Conservation (phyloP, 805 yeast species). For the Candida chauliodis region DNA sequence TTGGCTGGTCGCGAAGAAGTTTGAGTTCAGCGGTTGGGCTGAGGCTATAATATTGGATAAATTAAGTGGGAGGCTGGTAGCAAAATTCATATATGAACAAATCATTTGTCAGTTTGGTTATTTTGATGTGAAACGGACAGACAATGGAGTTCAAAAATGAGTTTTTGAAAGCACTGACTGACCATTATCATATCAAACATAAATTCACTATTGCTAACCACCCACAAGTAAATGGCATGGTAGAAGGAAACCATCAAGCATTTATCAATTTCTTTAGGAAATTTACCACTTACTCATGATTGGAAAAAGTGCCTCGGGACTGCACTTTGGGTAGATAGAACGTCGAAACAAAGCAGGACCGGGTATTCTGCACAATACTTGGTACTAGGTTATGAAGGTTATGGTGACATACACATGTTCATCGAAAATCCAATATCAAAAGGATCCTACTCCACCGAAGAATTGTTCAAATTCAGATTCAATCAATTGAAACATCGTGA, state of each 20-base stretch:
- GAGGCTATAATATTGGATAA: no score
- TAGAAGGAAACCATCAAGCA: background rate
- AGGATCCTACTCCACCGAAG: no score
- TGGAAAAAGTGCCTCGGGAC: background rate
- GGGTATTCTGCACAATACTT: conserved; percentile 3
- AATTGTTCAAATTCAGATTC: no score
- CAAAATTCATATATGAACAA: background rate
- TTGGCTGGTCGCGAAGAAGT: no score
- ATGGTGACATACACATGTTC: no score
- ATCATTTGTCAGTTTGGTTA: conserved; percentile 1
- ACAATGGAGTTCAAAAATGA: background rate
- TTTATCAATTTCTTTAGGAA: background rate
- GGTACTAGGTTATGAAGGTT: conserved; percentile 3
- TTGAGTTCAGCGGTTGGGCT: no score
- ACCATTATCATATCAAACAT: background rate
- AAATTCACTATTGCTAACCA: background rate
- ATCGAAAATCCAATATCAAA: no score
- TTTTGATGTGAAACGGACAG: background rate
- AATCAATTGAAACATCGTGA: no score
- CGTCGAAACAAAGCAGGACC: background rate
- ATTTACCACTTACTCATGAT: background rate
- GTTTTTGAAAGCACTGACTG: background rate
- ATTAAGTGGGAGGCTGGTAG: no score
- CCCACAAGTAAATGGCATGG: conserved; percentile 1
- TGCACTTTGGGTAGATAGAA: conserved; percentile 1